These are phyloP conservation scores for Metschnikowia vanudenii DNA, from an alignment of 805 yeast genomes.

Conservation along the genomic window DNA sequence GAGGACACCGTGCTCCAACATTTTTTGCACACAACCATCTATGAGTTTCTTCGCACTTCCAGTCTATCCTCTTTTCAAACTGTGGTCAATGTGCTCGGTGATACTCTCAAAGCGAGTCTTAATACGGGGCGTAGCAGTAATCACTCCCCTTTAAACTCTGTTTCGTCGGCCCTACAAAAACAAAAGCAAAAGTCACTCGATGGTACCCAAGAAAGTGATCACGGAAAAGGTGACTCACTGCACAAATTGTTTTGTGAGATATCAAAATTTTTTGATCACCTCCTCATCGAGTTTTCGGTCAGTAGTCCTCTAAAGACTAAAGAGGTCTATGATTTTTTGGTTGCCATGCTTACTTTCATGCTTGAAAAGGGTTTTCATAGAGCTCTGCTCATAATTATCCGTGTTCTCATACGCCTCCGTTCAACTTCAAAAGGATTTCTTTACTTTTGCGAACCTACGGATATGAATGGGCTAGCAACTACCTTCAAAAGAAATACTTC, in stretches of 20 bases:
- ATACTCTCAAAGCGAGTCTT: background rate
- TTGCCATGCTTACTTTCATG: constrained; percentile 36
- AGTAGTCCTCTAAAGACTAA: constrained; percentile 23
- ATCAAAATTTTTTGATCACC: constrained; percentile 26
- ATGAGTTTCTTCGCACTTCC: constrained; percentile 19
- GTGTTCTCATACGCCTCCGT: constrained; percentile 56
- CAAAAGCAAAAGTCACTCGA: background rate
- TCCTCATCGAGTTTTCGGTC: constrained; percentile 25
- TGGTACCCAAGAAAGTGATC: background rate
- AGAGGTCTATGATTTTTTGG: constrained; percentile 30
- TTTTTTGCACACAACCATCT: constrained; percentile 27
- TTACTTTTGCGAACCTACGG: constrained; percentile 51
- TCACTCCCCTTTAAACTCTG: background rate
- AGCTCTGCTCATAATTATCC: constrained; percentile 46
- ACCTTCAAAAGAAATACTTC: constrained; percentile 51
- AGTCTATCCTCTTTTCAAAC: constrained; percentile 1
- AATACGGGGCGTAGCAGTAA: too few species aligned
- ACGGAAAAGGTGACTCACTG: too few species aligned
- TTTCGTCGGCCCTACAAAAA: background rate
- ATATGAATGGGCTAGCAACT: constrained; percentile 66
- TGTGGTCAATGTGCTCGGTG: background rate
- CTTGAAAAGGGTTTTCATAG: constrained; percentile 34
- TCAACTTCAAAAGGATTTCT: constrained; percentile 44
- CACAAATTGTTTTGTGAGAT: constrained; percentile 14
- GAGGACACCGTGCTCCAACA: constrained; percentile 34